Conservation (phyloP, 495 filamentous ascomycete genomes). For the Niebla homalea region DNA sequence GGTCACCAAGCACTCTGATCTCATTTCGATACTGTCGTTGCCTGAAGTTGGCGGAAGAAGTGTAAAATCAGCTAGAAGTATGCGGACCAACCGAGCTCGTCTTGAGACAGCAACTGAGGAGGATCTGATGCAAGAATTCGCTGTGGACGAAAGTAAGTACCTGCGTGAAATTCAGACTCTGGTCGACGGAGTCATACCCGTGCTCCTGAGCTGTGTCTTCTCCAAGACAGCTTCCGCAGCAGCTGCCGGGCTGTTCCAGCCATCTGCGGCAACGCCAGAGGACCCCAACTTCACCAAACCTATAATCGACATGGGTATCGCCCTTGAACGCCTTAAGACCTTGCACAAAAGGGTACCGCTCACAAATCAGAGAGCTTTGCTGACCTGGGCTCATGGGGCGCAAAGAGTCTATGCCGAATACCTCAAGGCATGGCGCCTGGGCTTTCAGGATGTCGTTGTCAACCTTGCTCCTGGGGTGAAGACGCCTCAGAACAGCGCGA, state of each 20-base stretch:
- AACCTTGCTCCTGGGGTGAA: constrained; percentile 68
- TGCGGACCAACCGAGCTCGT: constrained; percentile 56
- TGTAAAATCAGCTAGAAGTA: constrained; percentile 54
- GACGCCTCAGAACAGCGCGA: constrained; percentile 21
- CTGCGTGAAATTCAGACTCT: constrained; percentile 84
- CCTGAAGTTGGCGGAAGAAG: constrained; percentile 53
- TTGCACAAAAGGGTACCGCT: constrained; percentile 69
- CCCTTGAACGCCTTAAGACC: constrained; percentile 68
- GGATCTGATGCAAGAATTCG: constrained; percentile 69
- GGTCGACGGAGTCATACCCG: constrained; percentile 91
- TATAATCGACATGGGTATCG: constrained; percentile 89
- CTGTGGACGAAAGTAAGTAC: constrained; percentile 77
- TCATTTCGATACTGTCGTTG: constrained; percentile 81
- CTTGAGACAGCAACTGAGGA: constrained; percentile 51
- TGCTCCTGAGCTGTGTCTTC: constrained; percentile 73
- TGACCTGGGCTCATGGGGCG: constrained; percentile 68
- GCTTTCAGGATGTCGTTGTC: constrained; percentile 91
- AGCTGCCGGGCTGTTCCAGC: constrained; percentile 54
- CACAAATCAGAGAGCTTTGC: constrained; percentile 49
- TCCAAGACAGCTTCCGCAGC: constrained; percentile 55
- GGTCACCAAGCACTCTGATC: constrained; percentile 81
- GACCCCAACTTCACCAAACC: constrained; percentile 64
- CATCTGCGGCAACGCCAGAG: constrained; percentile 35
- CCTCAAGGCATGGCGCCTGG: constrained; percentile 78
- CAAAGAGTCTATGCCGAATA: constrained; percentile 76